Conservation (phyloP, 768 basidiomycete species). For the Leccinum longicurvipes region DNA sequence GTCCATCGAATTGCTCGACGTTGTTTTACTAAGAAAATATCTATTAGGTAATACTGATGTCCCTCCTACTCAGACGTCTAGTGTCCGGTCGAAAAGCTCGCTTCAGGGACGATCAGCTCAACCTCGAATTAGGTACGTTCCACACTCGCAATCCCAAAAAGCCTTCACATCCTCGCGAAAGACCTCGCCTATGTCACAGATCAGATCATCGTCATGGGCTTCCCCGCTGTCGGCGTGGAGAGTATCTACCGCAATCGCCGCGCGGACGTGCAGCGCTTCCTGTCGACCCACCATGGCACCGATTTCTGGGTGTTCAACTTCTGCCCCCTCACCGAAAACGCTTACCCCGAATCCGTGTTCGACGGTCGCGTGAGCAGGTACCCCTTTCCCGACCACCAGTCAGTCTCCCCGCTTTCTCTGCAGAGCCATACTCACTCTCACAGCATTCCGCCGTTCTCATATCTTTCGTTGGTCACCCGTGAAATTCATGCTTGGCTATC, state of each 20-base stretch:
- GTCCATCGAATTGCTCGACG: conserved; percentile 18
- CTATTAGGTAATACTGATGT: conserved; percentile 40
- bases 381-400: conserved; percentile 92
- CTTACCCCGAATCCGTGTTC: conserved; percentile 68
- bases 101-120: conserved; percentile 62
- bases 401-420: conserved; percentile 53
- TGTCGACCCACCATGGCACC: conserved; percentile 67
- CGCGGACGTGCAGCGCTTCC: conserved; percentile 71
- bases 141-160: not conserved
- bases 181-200: conserved; percentile 73
- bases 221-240: conserved; percentile 77
- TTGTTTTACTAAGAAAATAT: no score
- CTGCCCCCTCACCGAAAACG: conserved; percentile 78
- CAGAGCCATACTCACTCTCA: not conserved
- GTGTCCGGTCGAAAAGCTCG: conserved; percentile 84
- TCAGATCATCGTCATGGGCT: conserved; percentile 77
- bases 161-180: conserved; percentile 15
- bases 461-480: conserved; percentile 67
- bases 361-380: conserved; percentile 75
- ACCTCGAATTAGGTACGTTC: conserved; percentile 67
- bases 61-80: conserved; percentile 64
- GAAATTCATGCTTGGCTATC: conserved; percentile 75
- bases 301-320: conserved; percentile 91
- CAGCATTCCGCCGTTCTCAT: conserved; percentile 74
- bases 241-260: conserved; percentile 76